Conservation (phyloP, 2,329 filamentous ascomycete species). For the Chaetomiaceae sp. region DNA sequence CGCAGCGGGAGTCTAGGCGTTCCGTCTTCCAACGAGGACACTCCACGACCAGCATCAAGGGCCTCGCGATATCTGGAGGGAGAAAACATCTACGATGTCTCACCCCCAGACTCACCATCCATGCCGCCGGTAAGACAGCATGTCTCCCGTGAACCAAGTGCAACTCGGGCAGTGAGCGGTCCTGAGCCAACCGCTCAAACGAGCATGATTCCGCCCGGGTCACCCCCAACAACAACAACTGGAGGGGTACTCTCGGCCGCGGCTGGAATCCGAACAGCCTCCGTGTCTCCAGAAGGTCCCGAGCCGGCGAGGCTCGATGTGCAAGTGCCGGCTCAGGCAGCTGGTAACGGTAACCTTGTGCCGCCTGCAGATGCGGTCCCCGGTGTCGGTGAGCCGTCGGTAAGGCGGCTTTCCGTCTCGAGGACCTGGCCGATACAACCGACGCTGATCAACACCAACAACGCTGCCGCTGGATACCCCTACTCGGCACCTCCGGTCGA, state of each 20-base stretch:
- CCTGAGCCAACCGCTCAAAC: slow-evolving; percentile 5
- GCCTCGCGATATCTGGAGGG: slow-evolving; percentile 26
- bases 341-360: slow-evolving; percentile 21
- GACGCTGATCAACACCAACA: slow-evolving; percentile 24
- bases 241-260: not conserved
- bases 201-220: slow-evolving; percentile 10
- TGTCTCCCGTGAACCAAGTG: slow-evolving; percentile 15
- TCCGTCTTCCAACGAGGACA: slow-evolving; percentile 8
- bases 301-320: slow-evolving; percentile 29
- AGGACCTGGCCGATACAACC: slow-evolving; percentile 46
- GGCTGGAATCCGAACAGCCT: slow-evolving; percentile 1
- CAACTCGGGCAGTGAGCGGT: slow-evolving; percentile 18
- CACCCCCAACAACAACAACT: slow-evolving; percentile 16
- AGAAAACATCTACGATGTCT: slow-evolving; percentile 46
- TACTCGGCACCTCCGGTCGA: slow-evolving; percentile 39
- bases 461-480: slow-evolving; percentile 33
- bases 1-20: slow-evolving; percentile 35
- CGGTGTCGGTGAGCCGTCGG: slow-evolving; percentile 8
- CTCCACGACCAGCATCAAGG: slow-evolving; percentile 19
- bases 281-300: slow-evolving; percentile 20
- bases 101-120: slow-evolving; percentile 42
- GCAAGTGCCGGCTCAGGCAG: slow-evolving; percentile 29
- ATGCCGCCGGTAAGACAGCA: slow-evolving; percentile 18
- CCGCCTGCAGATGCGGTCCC: slow-evolving; percentile 8
- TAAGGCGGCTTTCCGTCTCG: slow-evolving; percentile 32